These are phyloP conservation scores for Claviceps pazoutovae DNA, from an alignment of 2,329 filamentous ascomycete genomes.

Conservation along the genomic window DNA sequence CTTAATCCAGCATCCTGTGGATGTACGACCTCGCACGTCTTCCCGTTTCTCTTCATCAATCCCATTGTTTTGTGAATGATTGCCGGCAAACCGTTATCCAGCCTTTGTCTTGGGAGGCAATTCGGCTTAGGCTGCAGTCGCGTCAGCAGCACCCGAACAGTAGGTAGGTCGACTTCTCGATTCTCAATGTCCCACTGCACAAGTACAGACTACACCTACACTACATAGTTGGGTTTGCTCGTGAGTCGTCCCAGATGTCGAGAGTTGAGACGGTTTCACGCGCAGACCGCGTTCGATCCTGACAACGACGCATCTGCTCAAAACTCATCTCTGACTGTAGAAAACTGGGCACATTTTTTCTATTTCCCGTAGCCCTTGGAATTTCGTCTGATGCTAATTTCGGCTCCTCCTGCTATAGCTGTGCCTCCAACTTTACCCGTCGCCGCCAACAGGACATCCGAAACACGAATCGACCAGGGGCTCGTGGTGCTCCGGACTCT, in stretches of 20 bases:
- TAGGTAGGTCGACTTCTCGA: neutral
- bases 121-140: neutral
- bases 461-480: slow-evolving; percentile 4
- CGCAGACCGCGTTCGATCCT: neutral
- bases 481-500: neutral
- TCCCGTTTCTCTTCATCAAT: neutral
- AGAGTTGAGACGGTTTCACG: neutral
- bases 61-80: neutral
- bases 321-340: neutral
- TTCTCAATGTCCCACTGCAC: neutral
- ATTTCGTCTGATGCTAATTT: neutral
- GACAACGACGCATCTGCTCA: neutral
- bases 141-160: neutral
- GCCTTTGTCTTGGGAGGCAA: neutral
- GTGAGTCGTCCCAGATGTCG: neutral
- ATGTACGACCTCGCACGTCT: neutral
- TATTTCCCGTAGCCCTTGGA: neutral
- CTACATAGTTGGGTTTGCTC: neutral
- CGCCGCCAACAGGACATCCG: slow-evolving; percentile 1
- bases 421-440: neutral
- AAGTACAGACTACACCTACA: neutral
- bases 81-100: neutral
- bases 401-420: neutral
- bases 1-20: slow-evolving; percentile 3
- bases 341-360: neutral